Base-by-base conservation (phyloP, 768 basidiomycete species). In the Coprinopsis cinerea region DNA sequence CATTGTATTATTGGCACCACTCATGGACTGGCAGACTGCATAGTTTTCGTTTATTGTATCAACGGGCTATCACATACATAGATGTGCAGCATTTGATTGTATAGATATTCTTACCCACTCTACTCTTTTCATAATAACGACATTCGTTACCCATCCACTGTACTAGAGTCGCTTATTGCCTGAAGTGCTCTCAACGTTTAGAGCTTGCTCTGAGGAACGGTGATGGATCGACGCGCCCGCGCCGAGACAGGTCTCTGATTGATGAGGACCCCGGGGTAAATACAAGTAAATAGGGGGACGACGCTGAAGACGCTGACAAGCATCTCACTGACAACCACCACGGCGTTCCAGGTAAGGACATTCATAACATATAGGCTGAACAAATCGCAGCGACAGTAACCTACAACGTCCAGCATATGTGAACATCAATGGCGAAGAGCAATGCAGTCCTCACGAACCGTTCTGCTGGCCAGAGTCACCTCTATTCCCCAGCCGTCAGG, bases 401-500 rank as follows among this genome's bases (percentile, higher is more conserved):
- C n/a, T n/a, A n/a, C n/a, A n/a, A n/a, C n/a, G n/a, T n/a, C n/a
- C n/a, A n/a, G n/a, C 36, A 9, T 39, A 6, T 17, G 17, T 6
- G 24, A 9, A 5, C 28, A 18, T 5, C 20, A 23, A 9, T 45
- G 25, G 20, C 4, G 44, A 45, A 28, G 28, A 4, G 27, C 44
- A 45, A 28, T 10, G n/a, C 44, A 4, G 10, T 18, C 4, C 28
- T 45, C 5, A 45, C 44, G 18, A 4, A 15, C 17, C 44, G 44
- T 11, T 30, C 27, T 28, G 28, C n/a, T 32, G 44, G 27, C 13
- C 51, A 44, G 51, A 51, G 48, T 39, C 44, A 52, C 42, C 48
- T 64, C 13, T 59, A 53, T 42, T 64, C 64, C 15, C 71, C 61
- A 30, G 51, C 63, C 3, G 49, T 70, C 32, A 51, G 67, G 20